Conservation (phyloP, 2,329 filamentous ascomycete genomes). For the Clarireedia sp. region DNA sequence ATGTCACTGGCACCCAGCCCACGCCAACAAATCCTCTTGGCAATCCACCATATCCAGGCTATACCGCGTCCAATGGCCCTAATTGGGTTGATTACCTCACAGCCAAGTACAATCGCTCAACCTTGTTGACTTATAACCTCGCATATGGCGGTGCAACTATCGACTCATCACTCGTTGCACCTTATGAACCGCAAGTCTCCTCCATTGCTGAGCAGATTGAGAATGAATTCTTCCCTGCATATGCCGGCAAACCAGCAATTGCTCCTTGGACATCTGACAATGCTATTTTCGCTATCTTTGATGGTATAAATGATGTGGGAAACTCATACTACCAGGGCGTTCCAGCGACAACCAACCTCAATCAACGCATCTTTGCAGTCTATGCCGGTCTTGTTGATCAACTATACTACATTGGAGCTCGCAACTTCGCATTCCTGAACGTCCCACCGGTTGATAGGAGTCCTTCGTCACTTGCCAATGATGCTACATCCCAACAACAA, state of each 20-base stretch:
- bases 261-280: conserved; percentile 19
- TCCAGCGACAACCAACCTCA: conserved; percentile 28
- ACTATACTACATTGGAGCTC: conserved; percentile 44
- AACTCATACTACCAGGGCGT: conserved; percentile 36
- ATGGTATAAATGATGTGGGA: conserved; percentile 49
- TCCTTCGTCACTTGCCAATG: conserved; percentile 39
- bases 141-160: conserved; percentile 39
- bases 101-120: conserved; percentile 36
- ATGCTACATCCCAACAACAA: conserved; percentile 26
- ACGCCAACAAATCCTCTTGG: conserved; percentile 32
- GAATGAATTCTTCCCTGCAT: conserved; percentile 35
- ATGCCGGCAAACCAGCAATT: conserved; percentile 26
- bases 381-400: conserved; percentile 36
- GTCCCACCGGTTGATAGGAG: conserved; percentile 51
- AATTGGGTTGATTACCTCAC: conserved; percentile 49
- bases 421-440: conserved; percentile 52
- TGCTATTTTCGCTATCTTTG: conserved; percentile 33
- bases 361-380: conserved; percentile 35
- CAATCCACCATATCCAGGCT: conserved; percentile 34
- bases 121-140: conserved; percentile 42
- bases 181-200: conserved; percentile 31
- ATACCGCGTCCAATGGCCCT: conserved; percentile 38
- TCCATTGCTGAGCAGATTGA: conserved; percentile 34
- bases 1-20: conserved; percentile 29
- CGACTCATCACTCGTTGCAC: conserved; percentile 31